These are phyloP conservation scores for Leccinum pachyderme DNA, from an alignment of 1,284 basidiomycete species.

Conservation along the genomic window DNA sequence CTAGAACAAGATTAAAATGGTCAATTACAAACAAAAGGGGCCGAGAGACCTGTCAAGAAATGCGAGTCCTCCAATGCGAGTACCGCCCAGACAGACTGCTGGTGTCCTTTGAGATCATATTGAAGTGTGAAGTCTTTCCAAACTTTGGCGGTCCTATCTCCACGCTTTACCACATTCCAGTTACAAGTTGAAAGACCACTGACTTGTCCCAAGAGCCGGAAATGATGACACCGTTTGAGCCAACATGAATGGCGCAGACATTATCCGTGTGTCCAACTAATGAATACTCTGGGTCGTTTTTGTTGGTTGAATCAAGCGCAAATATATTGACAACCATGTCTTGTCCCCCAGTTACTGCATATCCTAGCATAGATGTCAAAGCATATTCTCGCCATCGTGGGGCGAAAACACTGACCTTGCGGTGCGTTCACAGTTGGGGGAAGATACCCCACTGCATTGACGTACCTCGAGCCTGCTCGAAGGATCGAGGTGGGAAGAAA, in stretches of 20 bases:
- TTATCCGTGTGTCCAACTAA: conserved; percentile 89
- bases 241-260: conserved; percentile 82
- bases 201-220: conserved; percentile 99
- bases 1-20: conserved; percentile 42
- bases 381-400: conserved; percentile 1
- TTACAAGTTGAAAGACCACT: conserved; percentile 30
- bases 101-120: conserved; percentile 82
- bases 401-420: conserved; percentile 50
- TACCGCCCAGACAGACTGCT: conserved; percentile 95
- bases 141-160: conserved; percentile 82
- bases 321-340: conserved; percentile 85
- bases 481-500: conserved; percentile 58
- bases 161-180: background rate
- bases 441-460: conserved; percentile 81
- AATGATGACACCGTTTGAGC: conserved; percentile 70
- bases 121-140: conserved; percentile 83
- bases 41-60: conserved; percentile 73
- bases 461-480: conserved; percentile 70
- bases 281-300: conserved; percentile 74
- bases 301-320: conserved; percentile 50
- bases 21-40: background rate
- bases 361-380: conserved; percentile 51
- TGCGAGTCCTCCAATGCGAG: conserved; percentile 77
- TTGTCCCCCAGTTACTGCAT: conserved; percentile 80
- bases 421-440: conserved; percentile 64